Evolutionary conservation across 306 rosid genomes (phyloP).

Genomic region (Glycine tomentella): DNA sequence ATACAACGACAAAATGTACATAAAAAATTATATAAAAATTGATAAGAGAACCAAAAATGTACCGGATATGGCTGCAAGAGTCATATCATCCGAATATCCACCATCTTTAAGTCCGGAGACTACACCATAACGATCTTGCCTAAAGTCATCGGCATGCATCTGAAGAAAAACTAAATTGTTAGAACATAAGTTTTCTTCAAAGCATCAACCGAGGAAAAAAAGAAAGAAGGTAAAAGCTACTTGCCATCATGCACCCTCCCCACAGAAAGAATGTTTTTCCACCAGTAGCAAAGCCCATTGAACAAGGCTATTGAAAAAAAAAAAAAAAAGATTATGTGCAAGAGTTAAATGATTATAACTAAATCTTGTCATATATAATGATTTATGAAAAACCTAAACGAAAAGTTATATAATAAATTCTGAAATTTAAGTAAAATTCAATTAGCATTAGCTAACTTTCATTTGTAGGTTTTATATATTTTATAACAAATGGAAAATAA

Average conservation of each 20-base stretch:
- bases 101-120: conserved; percentile 89
- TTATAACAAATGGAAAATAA: conserved; percentile 33
- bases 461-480: neutral
- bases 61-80: conserved; percentile 97
- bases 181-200: conserved; percentile 42
- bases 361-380: conserved; percentile 9
- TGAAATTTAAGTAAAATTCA: conserved; percentile 18
- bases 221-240: conserved; percentile 47
- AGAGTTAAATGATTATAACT: neutral
- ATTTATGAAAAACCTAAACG: conserved; percentile 18
- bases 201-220: conserved; percentile 1
- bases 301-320: conserved; percentile 77
- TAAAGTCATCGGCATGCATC: conserved; percentile 98
- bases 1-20: conserved; percentile 24
- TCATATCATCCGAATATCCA: conserved; percentile 99
- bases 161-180: conserved; percentile 56
- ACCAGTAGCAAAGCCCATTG: conserved; percentile 99
- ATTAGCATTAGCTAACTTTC: conserved; percentile 42
- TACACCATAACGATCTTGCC: conserved; percentile 80
- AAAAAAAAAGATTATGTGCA: conserved; percentile 28
- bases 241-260: conserved; percentile 99
- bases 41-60: conserved; percentile 44
- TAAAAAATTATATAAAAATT: neutral
- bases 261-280: conserved; percentile 96
- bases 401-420: conserved; percentile 33